Conservation (phyloP, 2,329 filamentous ascomycete genomes). For the Daldinia sp. region DNA sequence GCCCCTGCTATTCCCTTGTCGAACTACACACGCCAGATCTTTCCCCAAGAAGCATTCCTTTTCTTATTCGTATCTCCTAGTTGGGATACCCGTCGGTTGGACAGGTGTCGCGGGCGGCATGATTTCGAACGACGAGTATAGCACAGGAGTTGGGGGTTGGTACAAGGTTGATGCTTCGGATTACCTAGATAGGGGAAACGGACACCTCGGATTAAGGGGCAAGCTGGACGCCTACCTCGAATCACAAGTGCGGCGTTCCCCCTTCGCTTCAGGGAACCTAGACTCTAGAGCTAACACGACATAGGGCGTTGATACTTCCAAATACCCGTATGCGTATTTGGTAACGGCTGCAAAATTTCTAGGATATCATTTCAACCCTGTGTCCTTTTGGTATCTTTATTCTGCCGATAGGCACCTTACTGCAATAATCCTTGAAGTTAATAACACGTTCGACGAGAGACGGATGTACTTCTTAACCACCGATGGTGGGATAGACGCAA, state of each 20-base stretch:
- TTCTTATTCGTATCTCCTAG: constrained; percentile 73
- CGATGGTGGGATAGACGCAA: constrained; percentile 35
- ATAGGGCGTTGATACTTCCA: constrained; percentile 64
- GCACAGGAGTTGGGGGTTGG: constrained; percentile 53
- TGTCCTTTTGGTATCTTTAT: constrained; percentile 84
- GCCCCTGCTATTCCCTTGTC: constrained; percentile 69
- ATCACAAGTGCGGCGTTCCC: constrained; percentile 57
- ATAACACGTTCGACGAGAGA: constrained; percentile 79
- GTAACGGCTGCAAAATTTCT: constrained; percentile 74
- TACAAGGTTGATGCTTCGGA: constrained; percentile 67
- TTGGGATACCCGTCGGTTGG: constrained; percentile 73
- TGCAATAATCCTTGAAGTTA: constrained; percentile 76
- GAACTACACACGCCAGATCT: constrained; percentile 70
- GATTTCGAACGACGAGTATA: constrained; percentile 56
- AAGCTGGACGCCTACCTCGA: constrained; percentile 70
- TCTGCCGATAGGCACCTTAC: constrained; percentile 62
- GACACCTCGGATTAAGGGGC: constrained; percentile 62
- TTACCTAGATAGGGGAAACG: constrained; percentile 65
- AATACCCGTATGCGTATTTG: constrained; percentile 74
- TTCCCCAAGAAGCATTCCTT: constrained; percentile 75
- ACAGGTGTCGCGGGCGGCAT: constrained; percentile 63
- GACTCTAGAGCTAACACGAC: constrained; percentile 28
- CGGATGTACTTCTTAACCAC: constrained; percentile 69
- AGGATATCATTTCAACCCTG: constrained; percentile 77
- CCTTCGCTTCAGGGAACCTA: background rate